phyloP scores from a whole-genome alignment of 129 eudicot genomes.

The Centaurea solstitialis region DNA sequence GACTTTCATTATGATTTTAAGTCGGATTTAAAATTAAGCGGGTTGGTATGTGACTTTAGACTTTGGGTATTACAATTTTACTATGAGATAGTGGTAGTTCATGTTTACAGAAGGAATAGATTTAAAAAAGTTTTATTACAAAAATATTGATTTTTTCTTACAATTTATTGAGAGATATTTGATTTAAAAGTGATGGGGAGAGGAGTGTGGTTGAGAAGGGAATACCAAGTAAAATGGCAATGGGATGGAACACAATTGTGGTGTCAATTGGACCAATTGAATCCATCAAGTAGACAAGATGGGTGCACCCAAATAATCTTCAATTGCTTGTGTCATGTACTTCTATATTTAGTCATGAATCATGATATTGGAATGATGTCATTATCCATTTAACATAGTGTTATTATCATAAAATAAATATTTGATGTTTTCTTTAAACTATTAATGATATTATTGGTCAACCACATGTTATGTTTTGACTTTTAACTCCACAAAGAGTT shows the following conservation, averaged over 20 bases:
- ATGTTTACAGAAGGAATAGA: too few relatives aligned
- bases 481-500: constrained; percentile 1
- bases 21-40: too few relatives aligned
- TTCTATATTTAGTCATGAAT: constrained; percentile 5
- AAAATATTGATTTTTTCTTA: neutral
- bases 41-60: too few relatives aligned
- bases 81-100: neutral
- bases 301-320: constrained; percentile 20
- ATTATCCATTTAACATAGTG: constrained; percentile 19
- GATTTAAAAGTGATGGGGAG: neutral
- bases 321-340: constrained; percentile 12
- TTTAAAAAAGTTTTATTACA: neutral
- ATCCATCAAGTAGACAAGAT: constrained; percentile 21
- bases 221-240: constrained; percentile 8
- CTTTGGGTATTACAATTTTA: too few relatives aligned
- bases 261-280: constrained; percentile 8
- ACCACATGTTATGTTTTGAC: constrained; percentile 10
- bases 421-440: constrained; percentile 2
- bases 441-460: constrained; percentile 10
- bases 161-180: neutral
- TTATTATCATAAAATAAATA: neutral
- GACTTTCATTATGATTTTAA: too few relatives aligned
- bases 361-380: constrained; percentile 20
- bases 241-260: constrained; percentile 12
- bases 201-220: constrained; percentile 6